Evolutionary conservation across 139 green algal genomes (phyloP).

Genomic region (Closterium sp.): DNA sequence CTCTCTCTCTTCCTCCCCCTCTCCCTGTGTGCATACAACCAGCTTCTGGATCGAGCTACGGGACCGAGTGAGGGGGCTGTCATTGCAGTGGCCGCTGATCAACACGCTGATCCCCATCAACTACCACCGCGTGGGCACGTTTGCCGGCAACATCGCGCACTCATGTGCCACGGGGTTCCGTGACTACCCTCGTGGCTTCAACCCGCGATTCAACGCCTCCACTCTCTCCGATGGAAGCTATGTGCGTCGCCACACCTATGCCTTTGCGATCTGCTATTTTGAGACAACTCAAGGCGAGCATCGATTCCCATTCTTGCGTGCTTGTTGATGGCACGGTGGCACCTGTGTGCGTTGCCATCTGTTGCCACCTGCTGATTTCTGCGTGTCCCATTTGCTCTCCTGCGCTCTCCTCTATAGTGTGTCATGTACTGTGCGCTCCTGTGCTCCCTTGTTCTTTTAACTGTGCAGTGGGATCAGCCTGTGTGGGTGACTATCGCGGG

Average conservation of each 20-base stretch:
- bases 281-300: no score
- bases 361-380: no score
- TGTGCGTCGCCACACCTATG: background rate
- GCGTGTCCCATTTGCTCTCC: no score
- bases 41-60: conserved; percentile 37
- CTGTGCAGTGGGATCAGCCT: background rate
- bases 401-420: no score
- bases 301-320: no score
- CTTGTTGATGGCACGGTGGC: no score
- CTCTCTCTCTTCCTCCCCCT: no score
- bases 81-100: background rate
- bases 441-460: background rate
- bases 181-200: background rate
- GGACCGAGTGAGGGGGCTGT: conserved; percentile 16
- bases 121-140: background rate
- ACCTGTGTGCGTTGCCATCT: no score
- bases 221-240: background rate
- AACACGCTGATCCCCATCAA: conserved; percentile 6
- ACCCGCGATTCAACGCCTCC: background rate
- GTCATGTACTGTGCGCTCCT: no score
- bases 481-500: background rate
- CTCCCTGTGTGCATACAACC: background rate
- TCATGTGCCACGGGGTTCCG: background rate
- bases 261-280: no score
- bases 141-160: conserved; percentile 37